These are phyloP conservation scores for Bombardia bombarda DNA, from an alignment of 495 filamentous ascomycete species.

Conservation along the genomic window DNA sequence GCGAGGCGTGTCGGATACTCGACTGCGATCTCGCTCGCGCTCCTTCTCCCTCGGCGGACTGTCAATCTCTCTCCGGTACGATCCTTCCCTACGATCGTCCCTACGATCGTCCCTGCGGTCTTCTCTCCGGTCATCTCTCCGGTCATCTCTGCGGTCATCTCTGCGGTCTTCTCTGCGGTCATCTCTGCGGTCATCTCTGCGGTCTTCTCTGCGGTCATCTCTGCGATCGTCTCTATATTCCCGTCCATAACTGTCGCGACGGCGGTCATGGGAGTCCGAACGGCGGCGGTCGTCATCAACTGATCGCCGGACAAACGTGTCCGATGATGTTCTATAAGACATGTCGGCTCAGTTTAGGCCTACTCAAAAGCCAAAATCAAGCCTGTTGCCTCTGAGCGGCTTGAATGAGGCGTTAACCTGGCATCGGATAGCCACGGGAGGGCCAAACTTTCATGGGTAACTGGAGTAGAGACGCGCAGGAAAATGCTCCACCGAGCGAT, in stretches of 20 bases:
- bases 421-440: background rate
- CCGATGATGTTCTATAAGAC: constrained; percentile 11
- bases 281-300: constrained; percentile 11
- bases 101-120: no score
- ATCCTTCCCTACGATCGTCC: no score
- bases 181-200: no score
- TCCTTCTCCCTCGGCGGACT: background rate
- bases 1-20: no score
- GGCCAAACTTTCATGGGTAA: background rate
- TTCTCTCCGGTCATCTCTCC: no score
- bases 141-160: no score
- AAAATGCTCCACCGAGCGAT: no score
- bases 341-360: constrained; percentile 2
- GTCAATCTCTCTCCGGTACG: no score
- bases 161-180: no score
- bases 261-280: constrained; percentile 8
- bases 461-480: no score
- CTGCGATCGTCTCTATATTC: background rate
- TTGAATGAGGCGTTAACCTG: no score
- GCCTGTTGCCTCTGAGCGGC: background rate
- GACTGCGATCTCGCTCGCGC: constrained; percentile 3
- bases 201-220: no score
- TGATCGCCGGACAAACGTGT: constrained; percentile 16
- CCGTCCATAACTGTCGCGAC: constrained; percentile 6
- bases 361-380: background rate